Percentiles rank a stretch among this genome's conserved stretches.
phyloP scores from a whole-genome alignment of 495 filamentous ascomycete genomes.

The Aspergillus hancockii region DNA sequence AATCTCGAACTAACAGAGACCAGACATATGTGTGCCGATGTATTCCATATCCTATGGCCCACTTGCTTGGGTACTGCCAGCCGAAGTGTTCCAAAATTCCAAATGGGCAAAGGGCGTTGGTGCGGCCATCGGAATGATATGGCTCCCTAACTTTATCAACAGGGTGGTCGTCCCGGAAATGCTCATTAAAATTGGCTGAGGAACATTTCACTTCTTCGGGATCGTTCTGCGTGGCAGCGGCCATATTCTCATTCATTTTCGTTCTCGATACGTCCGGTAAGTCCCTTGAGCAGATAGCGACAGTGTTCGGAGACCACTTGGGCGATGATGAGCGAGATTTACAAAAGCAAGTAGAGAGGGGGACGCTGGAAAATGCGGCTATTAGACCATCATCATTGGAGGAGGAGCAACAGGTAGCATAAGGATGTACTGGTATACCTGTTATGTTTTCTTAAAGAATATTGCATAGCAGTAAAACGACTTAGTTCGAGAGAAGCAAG shows the following conservation, averaged over 20 bases:
- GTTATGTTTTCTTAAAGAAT: too few relatives aligned
- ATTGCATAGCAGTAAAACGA: too few relatives aligned
- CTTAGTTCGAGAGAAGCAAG: too few relatives aligned
- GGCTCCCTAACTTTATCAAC: conserved; percentile 18
- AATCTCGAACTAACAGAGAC: conserved; percentile 4
- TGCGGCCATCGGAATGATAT: conserved; percentile 20
- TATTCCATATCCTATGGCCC: conserved; percentile 24
- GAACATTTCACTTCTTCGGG: conserved; percentile 22
- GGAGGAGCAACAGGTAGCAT: neutral
- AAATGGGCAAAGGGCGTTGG: conserved; percentile 24
- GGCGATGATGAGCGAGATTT: neutral
- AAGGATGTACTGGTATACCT: too few relatives aligned
- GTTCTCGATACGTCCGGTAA: conserved; percentile 19
- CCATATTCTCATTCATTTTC: conserved; percentile 19
- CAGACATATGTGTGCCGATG: conserved; percentile 18
- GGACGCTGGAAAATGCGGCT: neutral
- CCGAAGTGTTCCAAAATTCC: conserved; percentile 25
- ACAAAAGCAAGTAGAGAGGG: neutral
- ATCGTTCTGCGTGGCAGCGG: conserved; percentile 13
- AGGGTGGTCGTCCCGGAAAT: conserved; percentile 18
- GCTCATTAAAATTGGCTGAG: conserved; percentile 18
- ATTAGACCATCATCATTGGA: neutral
- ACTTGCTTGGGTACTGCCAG: conserved; percentile 25
- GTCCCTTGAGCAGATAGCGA: conserved; percentile 19
- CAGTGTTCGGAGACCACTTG: neutral